phyloP scores from a whole-genome alignment of 2,329 filamentous ascomycete species.

The Sporothrix sp. region DNA sequence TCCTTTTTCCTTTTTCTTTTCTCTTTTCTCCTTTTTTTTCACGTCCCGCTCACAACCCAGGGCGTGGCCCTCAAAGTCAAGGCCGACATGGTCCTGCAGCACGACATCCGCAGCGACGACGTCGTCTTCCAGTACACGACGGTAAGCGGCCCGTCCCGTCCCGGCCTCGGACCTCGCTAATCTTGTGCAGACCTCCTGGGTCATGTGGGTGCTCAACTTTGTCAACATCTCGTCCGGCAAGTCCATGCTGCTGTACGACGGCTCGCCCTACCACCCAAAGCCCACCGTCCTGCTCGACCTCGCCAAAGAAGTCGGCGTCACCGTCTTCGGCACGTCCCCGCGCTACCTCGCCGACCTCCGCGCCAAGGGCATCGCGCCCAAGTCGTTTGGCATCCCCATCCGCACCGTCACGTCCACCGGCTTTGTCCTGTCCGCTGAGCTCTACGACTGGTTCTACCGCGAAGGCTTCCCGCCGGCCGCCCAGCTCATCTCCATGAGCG shows the following conservation, averaged over 20 bases:
- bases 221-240: slow-evolving; percentile 11
- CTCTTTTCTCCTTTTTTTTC: not conserved
- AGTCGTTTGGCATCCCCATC: slow-evolving; percentile 3
- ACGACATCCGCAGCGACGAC: slow-evolving; percentile 9
- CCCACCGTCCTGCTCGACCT: slow-evolving; percentile 11
- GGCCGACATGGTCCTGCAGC: slow-evolving; percentile 12
- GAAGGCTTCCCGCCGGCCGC: slow-evolving; percentile 26
- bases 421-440: slow-evolving; percentile 31
- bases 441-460: slow-evolving; percentile 36
- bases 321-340: not conserved
- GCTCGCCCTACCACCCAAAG: slow-evolving; percentile 15
- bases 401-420: slow-evolving; percentile 35
- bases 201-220: slow-evolving; percentile 16
- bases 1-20: not conserved
- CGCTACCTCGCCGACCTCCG: not conserved
- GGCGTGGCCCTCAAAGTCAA: slow-evolving; percentile 9
- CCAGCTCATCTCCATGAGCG: slow-evolving; percentile 33
- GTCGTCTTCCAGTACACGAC: slow-evolving; percentile 15
- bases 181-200: slow-evolving; percentile 10
- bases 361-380: not conserved
- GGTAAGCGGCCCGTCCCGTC: not conserved
- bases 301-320: slow-evolving; percentile 9
- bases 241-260: slow-evolving; percentile 18
- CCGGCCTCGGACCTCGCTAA: too few relatives aligned
- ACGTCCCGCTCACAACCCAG: slow-evolving; percentile 3